Evolutionary conservation across 495 filamentous ascomycete genomes (phyloP).

Genomic region (Trichoderma virens): DNA sequence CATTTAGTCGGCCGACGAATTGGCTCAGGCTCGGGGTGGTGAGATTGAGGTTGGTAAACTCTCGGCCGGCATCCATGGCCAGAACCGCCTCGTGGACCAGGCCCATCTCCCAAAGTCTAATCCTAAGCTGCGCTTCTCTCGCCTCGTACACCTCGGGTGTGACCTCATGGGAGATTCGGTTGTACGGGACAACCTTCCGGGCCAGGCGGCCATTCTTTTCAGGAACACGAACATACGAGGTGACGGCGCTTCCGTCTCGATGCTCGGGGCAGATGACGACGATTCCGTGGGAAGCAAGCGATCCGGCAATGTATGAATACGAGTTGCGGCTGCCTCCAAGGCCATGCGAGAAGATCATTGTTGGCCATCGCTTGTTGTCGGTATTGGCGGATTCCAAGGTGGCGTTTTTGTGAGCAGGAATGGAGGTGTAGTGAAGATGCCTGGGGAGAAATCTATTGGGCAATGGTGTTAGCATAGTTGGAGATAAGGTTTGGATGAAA

Average conservation of each 20-base stretch:
- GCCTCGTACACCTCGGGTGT: conserved; percentile 48
- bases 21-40: conserved; percentile 38
- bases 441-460: conserved; percentile 48
- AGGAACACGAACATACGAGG: conserved; percentile 52
- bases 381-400: conserved; percentile 23
- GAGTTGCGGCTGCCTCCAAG: conserved; percentile 66
- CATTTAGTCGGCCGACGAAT: conserved; percentile 49
- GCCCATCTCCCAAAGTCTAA: conserved; percentile 65
- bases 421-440: conserved; percentile 58
- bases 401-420: conserved; percentile 39
- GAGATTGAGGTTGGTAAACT: conserved; percentile 39
- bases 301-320: conserved; percentile 64
- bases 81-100: conserved; percentile 54
- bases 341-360: conserved; percentile 74
- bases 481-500: neutral
- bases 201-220: conserved; percentile 26
- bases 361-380: conserved; percentile 53
- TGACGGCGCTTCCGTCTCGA: conserved; percentile 62
- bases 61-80: conserved; percentile 48
- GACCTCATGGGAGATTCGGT: conserved; percentile 43
- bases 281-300: conserved; percentile 64
- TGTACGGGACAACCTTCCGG: conserved; percentile 36
- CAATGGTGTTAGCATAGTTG: conserved; percentile 1
- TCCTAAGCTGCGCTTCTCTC: conserved; percentile 58
- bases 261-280: conserved; percentile 72